Conservation (phyloP, 73 alveolate species). For the Loxodes magnus region DNA sequence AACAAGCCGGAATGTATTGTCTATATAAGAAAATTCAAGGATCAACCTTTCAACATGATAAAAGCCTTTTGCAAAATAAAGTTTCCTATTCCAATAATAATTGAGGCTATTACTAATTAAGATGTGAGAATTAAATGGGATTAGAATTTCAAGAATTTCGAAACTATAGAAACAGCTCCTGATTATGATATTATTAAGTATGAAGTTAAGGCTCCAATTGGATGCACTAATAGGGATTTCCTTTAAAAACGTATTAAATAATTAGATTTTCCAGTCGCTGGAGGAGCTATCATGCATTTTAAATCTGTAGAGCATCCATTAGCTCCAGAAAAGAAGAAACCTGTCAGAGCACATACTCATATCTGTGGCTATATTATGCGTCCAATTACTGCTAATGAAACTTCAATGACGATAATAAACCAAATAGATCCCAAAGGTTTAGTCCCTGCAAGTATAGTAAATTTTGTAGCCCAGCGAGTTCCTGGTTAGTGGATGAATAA, state of each 20-base stretch:
- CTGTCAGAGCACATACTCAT: conserved; percentile 77
- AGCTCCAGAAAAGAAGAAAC: conserved; percentile 50
- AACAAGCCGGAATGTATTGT: conserved; percentile 1
- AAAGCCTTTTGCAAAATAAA: conserved; percentile 7
- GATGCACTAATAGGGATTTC: conserved; percentile 74
- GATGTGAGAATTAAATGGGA: conserved; percentile 51
- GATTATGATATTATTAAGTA: conserved; percentile 68
- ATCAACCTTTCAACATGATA: conserved; percentile 7
- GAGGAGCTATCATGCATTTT: conserved; percentile 59
- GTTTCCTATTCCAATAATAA: conserved; percentile 5
- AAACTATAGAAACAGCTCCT: conserved; percentile 56
- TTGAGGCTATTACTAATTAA: conserved; percentile 18
- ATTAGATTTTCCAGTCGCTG: conserved; percentile 66
- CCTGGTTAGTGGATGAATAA: conserved; percentile 79
- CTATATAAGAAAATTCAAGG: background rate
- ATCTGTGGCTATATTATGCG: conserved; percentile 81
- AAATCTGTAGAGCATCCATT: conserved; percentile 61
- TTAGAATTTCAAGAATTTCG: conserved; percentile 30
- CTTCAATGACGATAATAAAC: conserved; percentile 56
- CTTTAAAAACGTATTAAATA: conserved; percentile 68
- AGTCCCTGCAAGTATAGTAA: conserved; percentile 65
- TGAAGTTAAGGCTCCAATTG: conserved; percentile 75
- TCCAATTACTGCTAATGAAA: conserved; percentile 40
- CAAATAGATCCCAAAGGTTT: conserved; percentile 82
- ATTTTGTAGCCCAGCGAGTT: conserved; percentile 72